phyloP scores from a whole-genome alignment of 352 stramenopile genomes.

The Phytophthora macrochlamydospora region DNA sequence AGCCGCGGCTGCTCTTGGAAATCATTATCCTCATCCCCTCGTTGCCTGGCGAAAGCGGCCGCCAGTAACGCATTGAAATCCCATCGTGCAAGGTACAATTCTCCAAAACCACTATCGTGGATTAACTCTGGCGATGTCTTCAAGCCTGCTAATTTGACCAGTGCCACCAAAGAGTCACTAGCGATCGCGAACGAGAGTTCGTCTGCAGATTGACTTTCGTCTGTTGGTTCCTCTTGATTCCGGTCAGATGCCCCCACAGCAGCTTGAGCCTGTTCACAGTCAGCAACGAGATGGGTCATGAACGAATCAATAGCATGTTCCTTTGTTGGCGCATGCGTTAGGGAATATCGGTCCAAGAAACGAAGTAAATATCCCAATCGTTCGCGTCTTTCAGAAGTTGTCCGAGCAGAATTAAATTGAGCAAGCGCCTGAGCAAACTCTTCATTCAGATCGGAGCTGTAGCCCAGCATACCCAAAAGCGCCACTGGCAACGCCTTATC shows the following conservation, averaged over 20 bases:
- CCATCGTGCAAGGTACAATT: conserved; percentile 58
- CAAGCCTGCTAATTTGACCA: conserved; percentile 42
- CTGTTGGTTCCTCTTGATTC: conserved; percentile 14
- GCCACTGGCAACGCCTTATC: conserved; percentile 67
- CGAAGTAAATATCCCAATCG: conserved; percentile 58
- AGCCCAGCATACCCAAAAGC: conserved; percentile 69
- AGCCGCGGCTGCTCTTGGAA: conserved; percentile 48
- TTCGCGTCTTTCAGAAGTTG: conserved; percentile 32
- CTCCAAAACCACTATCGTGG: conserved; percentile 39
- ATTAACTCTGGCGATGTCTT: conserved; percentile 15
- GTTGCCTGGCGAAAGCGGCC: conserved; percentile 43
- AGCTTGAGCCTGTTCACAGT: conserved; percentile 27
- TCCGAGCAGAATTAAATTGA: conserved; percentile 36
- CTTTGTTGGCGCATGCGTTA: conserved; percentile 56
- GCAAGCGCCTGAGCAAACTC: conserved; percentile 59
- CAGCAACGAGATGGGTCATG: conserved; percentile 51
- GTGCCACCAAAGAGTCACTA: conserved; percentile 35
- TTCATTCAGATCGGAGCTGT: conserved; percentile 70
- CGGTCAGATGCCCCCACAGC: conserved; percentile 4
- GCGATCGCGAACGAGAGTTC: conserved; percentile 17
- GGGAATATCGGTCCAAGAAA: conserved; percentile 68
- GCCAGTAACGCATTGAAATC: conserved; percentile 48
- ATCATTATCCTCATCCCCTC: conserved; percentile 40
- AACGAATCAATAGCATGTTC: conserved; percentile 54
- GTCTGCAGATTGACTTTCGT: conserved; percentile 1